A percentile compares a stretch with the other conserved stretches of the same genome.
phyloP scores from a whole-genome alignment of 768 basidiomycete genomes.

The Lactifluus subvellereus region DNA sequence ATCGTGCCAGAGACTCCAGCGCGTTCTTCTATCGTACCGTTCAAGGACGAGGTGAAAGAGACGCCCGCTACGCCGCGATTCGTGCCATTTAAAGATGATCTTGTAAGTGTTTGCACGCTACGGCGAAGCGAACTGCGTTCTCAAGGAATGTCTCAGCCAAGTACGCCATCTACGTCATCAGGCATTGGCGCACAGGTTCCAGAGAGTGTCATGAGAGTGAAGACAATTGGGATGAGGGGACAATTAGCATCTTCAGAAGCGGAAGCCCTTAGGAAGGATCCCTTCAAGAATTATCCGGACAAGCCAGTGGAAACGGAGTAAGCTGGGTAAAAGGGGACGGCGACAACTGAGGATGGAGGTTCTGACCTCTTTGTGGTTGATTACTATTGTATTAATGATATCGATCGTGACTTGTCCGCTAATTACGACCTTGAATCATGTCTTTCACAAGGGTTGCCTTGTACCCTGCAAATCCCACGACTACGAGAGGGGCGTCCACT shows the following conservation, averaged over 20 bases:
- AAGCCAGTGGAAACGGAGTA: conserved; percentile 19
- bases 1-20: conserved; percentile 34
- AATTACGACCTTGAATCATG: conserved; percentile 33
- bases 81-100: conserved; percentile 70
- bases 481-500: conserved; percentile 60
- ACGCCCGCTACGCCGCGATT: conserved; percentile 52
- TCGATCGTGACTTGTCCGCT: conserved; percentile 7
- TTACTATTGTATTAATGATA: conserved; percentile 3
- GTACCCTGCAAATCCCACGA: conserved; percentile 65
- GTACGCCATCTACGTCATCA: conserved; percentile 30
- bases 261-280: conserved; percentile 72
- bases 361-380: background rate
- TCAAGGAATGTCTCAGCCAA: conserved; percentile 29
- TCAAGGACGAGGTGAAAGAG: conserved; percentile 28
- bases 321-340: background rate
- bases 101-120: conserved; percentile 31
- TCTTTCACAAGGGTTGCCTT: conserved; percentile 45
- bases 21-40: conserved; percentile 26
- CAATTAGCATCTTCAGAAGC: conserved; percentile 53
- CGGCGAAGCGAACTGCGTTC: conserved; percentile 14
- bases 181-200: conserved; percentile 31
- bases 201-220: conserved; percentile 66
- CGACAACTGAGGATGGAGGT: background rate
- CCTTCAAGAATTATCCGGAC: conserved; percentile 65
- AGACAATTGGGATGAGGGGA: conserved; percentile 39